These are phyloP conservation scores for Boletus subparvulus DNA, from an alignment of 768 basidiomycete species.

Conservation along the genomic window DNA sequence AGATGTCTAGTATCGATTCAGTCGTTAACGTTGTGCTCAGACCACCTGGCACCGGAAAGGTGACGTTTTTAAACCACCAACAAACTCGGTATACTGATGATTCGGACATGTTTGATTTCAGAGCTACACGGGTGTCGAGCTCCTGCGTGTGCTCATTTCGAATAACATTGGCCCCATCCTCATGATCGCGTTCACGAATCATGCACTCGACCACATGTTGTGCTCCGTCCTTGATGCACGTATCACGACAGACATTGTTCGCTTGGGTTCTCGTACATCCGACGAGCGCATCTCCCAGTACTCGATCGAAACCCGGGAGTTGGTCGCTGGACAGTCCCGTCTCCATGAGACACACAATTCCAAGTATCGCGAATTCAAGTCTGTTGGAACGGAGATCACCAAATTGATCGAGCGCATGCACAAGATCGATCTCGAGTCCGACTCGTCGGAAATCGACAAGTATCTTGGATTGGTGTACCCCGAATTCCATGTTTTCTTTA, in stretches of 20 bases:
- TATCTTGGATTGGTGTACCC: constrained; percentile 48
- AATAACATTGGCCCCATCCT: constrained; percentile 54
- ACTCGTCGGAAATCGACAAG: constrained; percentile 38
- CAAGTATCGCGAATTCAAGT: constrained; percentile 42
- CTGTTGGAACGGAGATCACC: constrained; percentile 46
- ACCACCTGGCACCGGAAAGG: constrained; percentile 81
- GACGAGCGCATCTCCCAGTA: constrained; percentile 62
- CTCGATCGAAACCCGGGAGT: constrained; percentile 60
- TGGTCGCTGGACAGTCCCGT: constrained; percentile 39
- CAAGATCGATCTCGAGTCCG: constrained; percentile 32
- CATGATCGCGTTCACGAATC: constrained; percentile 71
- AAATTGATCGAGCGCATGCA: constrained; percentile 45
- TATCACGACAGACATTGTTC: constrained; percentile 64
- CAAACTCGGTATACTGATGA: background rate
- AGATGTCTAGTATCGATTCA: background rate
- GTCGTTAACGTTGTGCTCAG: constrained; percentile 31
- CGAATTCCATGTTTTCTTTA: constrained; percentile 46
- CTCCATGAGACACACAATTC: constrained; percentile 36
- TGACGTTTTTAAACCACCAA: constrained; percentile 16
- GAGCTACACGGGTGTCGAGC: constrained; percentile 69
- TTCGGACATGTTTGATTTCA: constrained; percentile 21
- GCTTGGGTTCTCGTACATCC: constrained; percentile 63
- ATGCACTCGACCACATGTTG: constrained; percentile 75
- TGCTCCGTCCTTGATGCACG: constrained; percentile 59
- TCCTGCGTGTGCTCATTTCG: constrained; percentile 61